These are phyloP conservation scores for Pseudopyricularia javanii DNA, from an alignment of 2,329 filamentous ascomycete species.

Conservation along the genomic window DNA sequence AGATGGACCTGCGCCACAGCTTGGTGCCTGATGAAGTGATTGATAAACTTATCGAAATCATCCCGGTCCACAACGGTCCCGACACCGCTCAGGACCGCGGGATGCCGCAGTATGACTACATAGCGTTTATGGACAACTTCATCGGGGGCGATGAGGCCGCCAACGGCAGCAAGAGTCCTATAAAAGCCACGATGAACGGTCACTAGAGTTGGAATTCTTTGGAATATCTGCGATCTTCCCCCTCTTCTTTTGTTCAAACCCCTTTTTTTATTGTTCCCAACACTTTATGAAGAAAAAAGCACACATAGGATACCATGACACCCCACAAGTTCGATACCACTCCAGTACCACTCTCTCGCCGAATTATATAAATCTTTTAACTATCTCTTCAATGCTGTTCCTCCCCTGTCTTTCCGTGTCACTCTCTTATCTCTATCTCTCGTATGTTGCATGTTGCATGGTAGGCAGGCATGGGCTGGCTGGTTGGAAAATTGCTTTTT, in stretches of 20 bases:
- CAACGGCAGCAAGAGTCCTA: background rate
- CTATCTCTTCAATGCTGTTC: background rate
- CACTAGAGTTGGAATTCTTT: background rate
- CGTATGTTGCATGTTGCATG: background rate
- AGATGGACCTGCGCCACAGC: slow-evolving; percentile 89
- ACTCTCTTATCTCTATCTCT: background rate
- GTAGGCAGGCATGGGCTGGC: background rate
- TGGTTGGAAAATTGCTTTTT: background rate
- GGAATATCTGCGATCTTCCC: background rate
- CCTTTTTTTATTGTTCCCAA: background rate
- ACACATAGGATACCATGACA: background rate
- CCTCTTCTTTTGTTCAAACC: background rate
- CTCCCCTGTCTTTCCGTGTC: background rate
- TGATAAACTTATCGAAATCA: slow-evolving; percentile 76
- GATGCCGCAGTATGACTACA: slow-evolving; percentile 86
- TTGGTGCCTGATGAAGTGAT: slow-evolving; percentile 96
- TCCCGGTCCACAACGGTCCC: slow-evolving; percentile 73
- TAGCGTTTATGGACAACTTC: slow-evolving; percentile 89
- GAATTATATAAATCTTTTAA: background rate
- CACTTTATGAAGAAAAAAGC: background rate
- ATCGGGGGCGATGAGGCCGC: slow-evolving; percentile 31
- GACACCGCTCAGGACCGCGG: slow-evolving; percentile 77
- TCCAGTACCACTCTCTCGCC: background rate
- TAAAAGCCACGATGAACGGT: background rate
- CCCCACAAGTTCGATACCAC: background rate